Evolutionary conservation across 345 rosid genomes (phyloP), one percentile per base, ranked within the genome.

Genomic region (Arabis hirsuta): DNA sequence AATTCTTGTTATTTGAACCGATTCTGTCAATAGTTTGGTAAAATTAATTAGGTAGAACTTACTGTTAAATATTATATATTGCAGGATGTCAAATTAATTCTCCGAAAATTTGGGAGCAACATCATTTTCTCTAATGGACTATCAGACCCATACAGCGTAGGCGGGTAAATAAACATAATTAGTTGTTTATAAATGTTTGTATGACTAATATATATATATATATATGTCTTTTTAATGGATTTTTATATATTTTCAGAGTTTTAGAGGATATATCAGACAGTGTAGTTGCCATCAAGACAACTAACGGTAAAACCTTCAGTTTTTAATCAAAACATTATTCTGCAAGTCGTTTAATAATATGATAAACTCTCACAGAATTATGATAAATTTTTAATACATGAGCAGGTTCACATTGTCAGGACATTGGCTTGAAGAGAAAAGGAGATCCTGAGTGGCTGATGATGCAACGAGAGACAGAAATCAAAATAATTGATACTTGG

Each of bases 51-150:
- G 5, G 10, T 57, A 44, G 5, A 55, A 13, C 22, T 43, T 4
- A 44, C 5, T 43, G 14, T 45, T 41, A 22, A 20, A 34, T 14
- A 9, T 6, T 9, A 31, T 16, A 55, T 20, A 14, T 50, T 67
- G 53, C 82, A 81, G 89, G 76, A 80, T 64, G 69, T 83, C 67
- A 83, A 80, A 59, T 66, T 81, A 38, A 76, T 76, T 9, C 82
- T 80, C 0, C 43, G 32, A 57, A 71, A 52, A 52, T 85, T 85
- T 61, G 86, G 77, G 27, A 83, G 82, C 85, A 81, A 85, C 81
- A 85, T 85, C 12, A 81, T 85, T 9, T 85, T 81, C 56, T 77
- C 88, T 39, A 79, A 82, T 63, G 83, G 88, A 57, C 57, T 82
- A 13, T 63, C 73, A 16, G 88, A 84, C 42, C 88, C 88, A 4